phyloP scores from a whole-genome alignment of 352 stramenopile genomes.

The Phytophthora megakarya region DNA sequence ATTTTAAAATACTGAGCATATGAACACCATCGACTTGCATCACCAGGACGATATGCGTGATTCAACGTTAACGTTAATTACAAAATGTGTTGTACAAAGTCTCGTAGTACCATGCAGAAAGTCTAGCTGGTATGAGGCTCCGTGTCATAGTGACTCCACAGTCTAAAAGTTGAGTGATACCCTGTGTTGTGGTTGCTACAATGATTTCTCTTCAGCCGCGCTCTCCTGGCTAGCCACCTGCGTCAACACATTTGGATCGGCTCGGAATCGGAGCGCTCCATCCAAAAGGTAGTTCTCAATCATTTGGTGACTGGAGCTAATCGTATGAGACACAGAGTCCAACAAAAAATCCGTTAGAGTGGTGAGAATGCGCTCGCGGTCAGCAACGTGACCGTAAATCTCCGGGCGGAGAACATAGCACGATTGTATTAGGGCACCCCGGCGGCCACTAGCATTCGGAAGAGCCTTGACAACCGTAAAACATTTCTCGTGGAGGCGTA shows the following conservation, averaged over 20 bases:
- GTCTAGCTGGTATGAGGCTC: constrained; percentile 12
- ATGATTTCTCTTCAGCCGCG: constrained; percentile 13
- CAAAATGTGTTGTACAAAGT: constrained; percentile 38
- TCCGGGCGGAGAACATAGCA: constrained; percentile 70
- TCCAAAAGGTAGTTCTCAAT: constrained; percentile 74
- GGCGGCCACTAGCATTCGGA: constrained; percentile 35
- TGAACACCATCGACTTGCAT: constrained; percentile 1
- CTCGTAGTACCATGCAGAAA: constrained; percentile 20
- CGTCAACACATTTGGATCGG: constrained; percentile 21
- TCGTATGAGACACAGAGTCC: constrained; percentile 59
- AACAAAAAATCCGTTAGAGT: constrained; percentile 75
- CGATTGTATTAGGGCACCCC: constrained; percentile 67
- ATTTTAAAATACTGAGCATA: constrained; percentile 11
- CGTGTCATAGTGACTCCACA: constrained; percentile 24
- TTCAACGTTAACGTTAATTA: constrained; percentile 26
- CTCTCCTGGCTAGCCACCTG: constrained; percentile 19
- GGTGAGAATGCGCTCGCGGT: constrained; percentile 64
- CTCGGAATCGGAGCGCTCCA: constrained; percentile 29
- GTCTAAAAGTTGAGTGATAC: constrained; percentile 29
- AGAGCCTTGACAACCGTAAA: constrained; percentile 69
- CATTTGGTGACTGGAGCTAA: constrained; percentile 72
- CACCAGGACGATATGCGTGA: not conserved
- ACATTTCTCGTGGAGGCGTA: constrained; percentile 60
- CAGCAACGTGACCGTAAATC: constrained; percentile 64
- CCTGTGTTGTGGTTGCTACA: constrained; percentile 12